Conservation (phyloP, 805 yeast genomes). For the Scheffersomyces amazonensis region DNA sequence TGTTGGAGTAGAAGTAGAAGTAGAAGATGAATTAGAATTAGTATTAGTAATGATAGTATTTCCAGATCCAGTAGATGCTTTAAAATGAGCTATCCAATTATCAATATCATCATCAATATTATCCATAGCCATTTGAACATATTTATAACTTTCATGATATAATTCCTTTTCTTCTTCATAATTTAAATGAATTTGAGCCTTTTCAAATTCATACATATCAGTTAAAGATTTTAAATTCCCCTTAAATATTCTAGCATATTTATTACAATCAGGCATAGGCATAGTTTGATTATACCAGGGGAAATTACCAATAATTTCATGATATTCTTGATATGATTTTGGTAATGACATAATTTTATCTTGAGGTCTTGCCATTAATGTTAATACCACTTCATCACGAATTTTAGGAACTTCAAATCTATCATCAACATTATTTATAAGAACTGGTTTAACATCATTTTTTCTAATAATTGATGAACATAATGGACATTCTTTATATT, state of each 20-base stretch:
- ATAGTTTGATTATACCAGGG: constrained; percentile 47
- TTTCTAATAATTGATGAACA: constrained; percentile 58
- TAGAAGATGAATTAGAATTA: background rate
- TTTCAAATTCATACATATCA: constrained; percentile 59
- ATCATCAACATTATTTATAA: constrained; percentile 46
- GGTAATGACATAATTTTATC: constrained; percentile 51
- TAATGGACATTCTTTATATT: constrained; percentile 74
- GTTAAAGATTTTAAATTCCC: constrained; percentile 57
- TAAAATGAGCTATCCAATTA: constrained; percentile 21
- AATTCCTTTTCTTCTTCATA: constrained; percentile 55
- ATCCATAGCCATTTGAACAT: constrained; percentile 51
- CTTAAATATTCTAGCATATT: constrained; percentile 65
- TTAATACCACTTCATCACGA: constrained; percentile 53
- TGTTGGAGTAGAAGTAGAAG: background rate
- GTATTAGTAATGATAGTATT: background rate
- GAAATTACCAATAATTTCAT: constrained; percentile 36
- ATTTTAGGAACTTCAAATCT: constrained; percentile 56
- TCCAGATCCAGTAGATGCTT: constrained; percentile 12
- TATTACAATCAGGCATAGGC: constrained; percentile 24
- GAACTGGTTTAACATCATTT: constrained; percentile 64
- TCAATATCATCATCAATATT: constrained; percentile 50
- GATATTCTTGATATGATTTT: constrained; percentile 26
- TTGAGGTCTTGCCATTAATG: constrained; percentile 55
- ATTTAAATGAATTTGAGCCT: constrained; percentile 47
- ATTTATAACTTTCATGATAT: constrained; percentile 59